Base-by-base conservation (phyloP, 2,329 filamentous ascomycete species). In the Diaporthe capsici region DNA sequence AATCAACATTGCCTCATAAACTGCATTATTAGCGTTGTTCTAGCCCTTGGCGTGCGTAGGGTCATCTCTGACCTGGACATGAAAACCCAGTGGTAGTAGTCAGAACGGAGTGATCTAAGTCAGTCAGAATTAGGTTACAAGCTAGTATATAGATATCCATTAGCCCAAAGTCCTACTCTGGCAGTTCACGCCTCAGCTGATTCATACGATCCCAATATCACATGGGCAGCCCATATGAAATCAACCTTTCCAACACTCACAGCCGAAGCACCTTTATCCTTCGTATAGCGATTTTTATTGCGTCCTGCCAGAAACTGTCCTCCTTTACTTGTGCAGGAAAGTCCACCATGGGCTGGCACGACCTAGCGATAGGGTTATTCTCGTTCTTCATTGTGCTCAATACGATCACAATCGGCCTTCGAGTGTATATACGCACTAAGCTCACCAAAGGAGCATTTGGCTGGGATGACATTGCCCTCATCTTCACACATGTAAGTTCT, bases 361-460 rank as follows among this genome's bases (percentile, higher is more conserved):
- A 71, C 7, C 37, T 58, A 31, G 12, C 67, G 20, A n/a, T 65
- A 20, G 70, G 61, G 28, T 31, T 76, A 8, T 51, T 70, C 25
- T 44, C 71, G 37, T 73, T 76, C 31, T 76, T 76, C 42, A 20
- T n/a, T 3, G 39, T 71, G 12, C 39, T 76, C 15, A 73, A 71
- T 10, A 76, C 75, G 17, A 58, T 67, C 55, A 75, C 70, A 10
- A 39, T 76, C 20, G 73, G 53, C 15, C 70, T 76, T 10, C 75
- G 75, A 10, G 2, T 76, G 1, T 73, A 39, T 6, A 65, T 73
- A 39, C 73, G 75, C 13, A 75, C 63, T 0, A 75, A 20, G 34
- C 57, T 76, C 12, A 71, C 73, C 22, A 75, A 65, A 34, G 72
- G 72, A 10, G 75, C 73, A 2, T 75, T 76, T 39, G 75, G 75